A percentile compares a stretch with the other conserved stretches of the same genome.
These are phyloP conservation scores for Ambrosiella xylebori DNA, from an alignment of 2,329 filamentous ascomycete species.

Conservation along the genomic window DNA sequence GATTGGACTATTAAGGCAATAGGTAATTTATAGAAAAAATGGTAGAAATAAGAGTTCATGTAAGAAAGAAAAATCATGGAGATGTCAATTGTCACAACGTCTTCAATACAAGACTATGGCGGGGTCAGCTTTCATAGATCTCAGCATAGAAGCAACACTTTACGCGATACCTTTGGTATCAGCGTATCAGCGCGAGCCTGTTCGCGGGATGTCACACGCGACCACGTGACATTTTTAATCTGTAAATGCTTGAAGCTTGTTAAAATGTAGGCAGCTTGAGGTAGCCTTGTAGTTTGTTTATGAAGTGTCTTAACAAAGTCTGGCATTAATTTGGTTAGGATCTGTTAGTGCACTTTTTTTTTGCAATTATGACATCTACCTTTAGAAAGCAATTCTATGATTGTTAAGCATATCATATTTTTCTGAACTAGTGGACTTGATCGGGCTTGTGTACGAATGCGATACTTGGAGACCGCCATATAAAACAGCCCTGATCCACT, in stretches of 20 bases:
- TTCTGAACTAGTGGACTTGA: too few relatives aligned
- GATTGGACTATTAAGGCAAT: neutral
- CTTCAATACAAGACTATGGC: too few relatives aligned
- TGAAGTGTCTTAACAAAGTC: neutral
- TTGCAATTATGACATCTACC: neutral
- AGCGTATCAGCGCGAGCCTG: neutral
- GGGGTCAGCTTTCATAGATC: too few relatives aligned
- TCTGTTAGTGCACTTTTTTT: neutral
- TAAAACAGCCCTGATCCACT: too few relatives aligned
- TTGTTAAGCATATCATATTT: neutral
- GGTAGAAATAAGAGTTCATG: too few relatives aligned
- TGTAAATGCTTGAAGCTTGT: neutral
- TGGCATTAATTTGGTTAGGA: neutral
- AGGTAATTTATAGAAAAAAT: too few relatives aligned
- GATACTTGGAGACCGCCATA: too few relatives aligned
- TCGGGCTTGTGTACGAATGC: too few relatives aligned
- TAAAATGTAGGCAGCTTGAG: neutral
- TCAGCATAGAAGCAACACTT: neutral
- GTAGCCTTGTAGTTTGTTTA: neutral
- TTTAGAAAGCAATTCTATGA: neutral
- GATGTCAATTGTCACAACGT: too few relatives aligned
- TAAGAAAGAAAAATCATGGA: too few relatives aligned
- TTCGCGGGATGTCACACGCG: neutral
- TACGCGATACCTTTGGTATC: neutral
- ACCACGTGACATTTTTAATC: neutral